These are phyloP conservation scores for Didymella sp. DNA, from an alignment of 2,329 filamentous ascomycete species.

Conservation along the genomic window DNA sequence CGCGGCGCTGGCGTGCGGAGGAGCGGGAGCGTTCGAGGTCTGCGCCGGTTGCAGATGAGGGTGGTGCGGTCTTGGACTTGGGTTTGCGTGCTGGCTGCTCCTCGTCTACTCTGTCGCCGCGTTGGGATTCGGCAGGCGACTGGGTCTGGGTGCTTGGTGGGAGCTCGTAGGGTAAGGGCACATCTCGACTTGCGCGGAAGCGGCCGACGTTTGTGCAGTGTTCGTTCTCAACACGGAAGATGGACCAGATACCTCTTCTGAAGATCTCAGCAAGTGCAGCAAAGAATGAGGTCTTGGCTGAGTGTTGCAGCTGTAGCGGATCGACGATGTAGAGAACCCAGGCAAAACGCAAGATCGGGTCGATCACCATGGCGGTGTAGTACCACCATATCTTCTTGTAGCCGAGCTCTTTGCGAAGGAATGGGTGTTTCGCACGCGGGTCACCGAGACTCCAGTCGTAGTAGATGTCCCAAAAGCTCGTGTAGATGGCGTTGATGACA, in stretches of 20 bases:
- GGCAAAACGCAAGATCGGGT: conserved; percentile 86
- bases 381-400: conserved; percentile 84
- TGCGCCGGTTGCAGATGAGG: conserved; percentile 21
- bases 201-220: conserved; percentile 83
- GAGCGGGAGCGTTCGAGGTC: conserved; percentile 27
- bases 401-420: conserved; percentile 74
- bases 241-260: conserved; percentile 87
- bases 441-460: conserved; percentile 98
- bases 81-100: conserved; percentile 33
- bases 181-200: conserved; percentile 87
- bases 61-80: conserved; percentile 11
- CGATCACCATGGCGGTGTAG: conserved; percentile 81
- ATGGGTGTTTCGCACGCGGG: conserved; percentile 68
- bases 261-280: conserved; percentile 79
- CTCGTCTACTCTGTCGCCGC: conserved; percentile 35
- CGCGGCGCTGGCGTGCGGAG: conserved; percentile 29
- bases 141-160: conserved; percentile 28
- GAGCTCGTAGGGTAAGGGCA: conserved; percentile 80
- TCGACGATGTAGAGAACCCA: conserved; percentile 96
- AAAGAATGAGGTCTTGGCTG: conserved; percentile 79
- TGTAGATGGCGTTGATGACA: conserved; percentile 82
- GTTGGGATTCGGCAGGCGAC: conserved; percentile 12
- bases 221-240: conserved; percentile 96
- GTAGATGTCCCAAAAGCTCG: conserved; percentile 87
- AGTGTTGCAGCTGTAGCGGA: conserved; percentile 80